A percentile compares a stretch with the other conserved stretches of the same genome.
Evolutionary conservation across 108 stramenopile genomes (phyloP).

Genomic region (Fistulifera solaris): DNA sequence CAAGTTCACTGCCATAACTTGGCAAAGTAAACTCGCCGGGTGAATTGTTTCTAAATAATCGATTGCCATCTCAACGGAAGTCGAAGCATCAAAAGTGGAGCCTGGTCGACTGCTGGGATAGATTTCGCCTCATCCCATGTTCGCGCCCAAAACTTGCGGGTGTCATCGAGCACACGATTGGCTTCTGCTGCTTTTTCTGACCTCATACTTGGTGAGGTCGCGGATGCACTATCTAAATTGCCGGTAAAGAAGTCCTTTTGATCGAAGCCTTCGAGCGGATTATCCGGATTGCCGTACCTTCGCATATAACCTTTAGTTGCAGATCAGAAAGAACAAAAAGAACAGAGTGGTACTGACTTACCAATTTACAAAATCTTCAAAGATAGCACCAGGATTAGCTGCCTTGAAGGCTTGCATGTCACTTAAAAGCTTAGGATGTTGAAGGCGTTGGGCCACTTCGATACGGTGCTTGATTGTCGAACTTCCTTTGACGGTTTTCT

Average conservation of each 20-base stretch:
- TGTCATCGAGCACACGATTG: conserved; percentile 44
- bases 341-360: conserved; percentile 59
- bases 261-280: no score
- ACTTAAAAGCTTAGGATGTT: conserved; percentile 66
- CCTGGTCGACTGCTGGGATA: conserved; percentile 58
- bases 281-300: no score
- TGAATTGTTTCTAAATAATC: conserved; percentile 80
- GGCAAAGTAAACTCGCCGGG: conserved; percentile 69
- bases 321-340: no score
- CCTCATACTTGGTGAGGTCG: neutral
- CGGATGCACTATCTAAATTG: no score
- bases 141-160: conserved; percentile 71
- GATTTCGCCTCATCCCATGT: conserved; percentile 67
- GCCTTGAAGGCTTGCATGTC: conserved; percentile 88
- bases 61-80: conserved; percentile 66
- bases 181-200: conserved; percentile 64
- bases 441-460: conserved; percentile 56
- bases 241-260: no score
- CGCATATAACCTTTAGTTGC: no score
- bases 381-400: conserved; percentile 57
- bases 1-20: conserved; percentile 70
- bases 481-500: conserved; percentile 11
- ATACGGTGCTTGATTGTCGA: conserved; percentile 41
- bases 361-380: conserved; percentile 80
- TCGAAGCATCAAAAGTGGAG: conserved; percentile 69